Evolutionary conservation across 179 eudicot genomes (phyloP).

Genomic region (Silene vulgaris): DNA sequence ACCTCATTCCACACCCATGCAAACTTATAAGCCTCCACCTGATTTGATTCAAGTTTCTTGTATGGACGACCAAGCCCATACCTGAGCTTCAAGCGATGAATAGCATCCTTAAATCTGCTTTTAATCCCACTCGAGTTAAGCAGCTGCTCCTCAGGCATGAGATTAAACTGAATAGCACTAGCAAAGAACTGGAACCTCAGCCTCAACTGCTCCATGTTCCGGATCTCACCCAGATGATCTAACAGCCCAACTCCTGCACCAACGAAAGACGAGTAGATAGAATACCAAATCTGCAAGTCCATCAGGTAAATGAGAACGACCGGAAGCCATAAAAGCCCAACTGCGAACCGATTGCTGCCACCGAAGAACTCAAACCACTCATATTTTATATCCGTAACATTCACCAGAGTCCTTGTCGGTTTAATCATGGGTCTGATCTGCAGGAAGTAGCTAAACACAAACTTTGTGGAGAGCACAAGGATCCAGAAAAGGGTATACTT

Average conservation of each 20-base stretch:
- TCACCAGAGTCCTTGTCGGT: conserved; percentile 48
- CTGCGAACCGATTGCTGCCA: conserved; percentile 73
- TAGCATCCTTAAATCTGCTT: conserved; percentile 60
- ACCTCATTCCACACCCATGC: conserved; percentile 93
- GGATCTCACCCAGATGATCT: conserved; percentile 81
- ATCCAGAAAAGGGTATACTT: conserved; percentile 78
- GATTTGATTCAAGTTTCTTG: conserved; percentile 81
- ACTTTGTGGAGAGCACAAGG: conserved; percentile 72
- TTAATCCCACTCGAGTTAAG: conserved; percentile 52
- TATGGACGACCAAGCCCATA: conserved; percentile 83
- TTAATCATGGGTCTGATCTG: conserved; percentile 79
- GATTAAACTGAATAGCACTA: conserved; percentile 87
- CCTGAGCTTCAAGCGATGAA: conserved; percentile 67
- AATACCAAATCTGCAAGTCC: conserved; percentile 88
- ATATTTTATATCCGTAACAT: conserved; percentile 38
- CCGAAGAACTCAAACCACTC: conserved; percentile 78
- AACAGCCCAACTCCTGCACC: conserved; percentile 85
- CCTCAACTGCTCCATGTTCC: conserved; percentile 81
- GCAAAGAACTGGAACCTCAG: conserved; percentile 95
- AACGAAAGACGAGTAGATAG: conserved; percentile 77
- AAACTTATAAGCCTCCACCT: conserved; percentile 88
- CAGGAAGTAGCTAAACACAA: conserved; percentile 63
- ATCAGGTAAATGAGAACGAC: conserved; percentile 74
- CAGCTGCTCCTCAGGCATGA: conserved; percentile 93
- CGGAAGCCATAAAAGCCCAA: conserved; percentile 86